phyloP scores from a whole-genome alignment of 306 rosid species.

The Malus sylvestris region DNA sequence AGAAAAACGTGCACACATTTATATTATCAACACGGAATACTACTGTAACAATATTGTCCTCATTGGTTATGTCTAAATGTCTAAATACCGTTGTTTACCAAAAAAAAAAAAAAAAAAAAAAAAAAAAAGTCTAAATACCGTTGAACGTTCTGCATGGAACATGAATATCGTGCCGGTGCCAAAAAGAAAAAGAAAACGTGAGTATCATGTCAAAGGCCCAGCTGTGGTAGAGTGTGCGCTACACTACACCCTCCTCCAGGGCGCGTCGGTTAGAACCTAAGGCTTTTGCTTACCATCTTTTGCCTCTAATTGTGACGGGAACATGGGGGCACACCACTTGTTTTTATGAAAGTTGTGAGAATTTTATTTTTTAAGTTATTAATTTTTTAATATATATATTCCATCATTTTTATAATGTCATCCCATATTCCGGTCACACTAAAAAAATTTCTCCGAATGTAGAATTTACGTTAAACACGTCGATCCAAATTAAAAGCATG shows the following conservation, averaged over 20 bases:
- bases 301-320: background rate
- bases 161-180: background rate
- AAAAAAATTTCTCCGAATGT: background rate
- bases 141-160: background rate
- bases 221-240: background rate
- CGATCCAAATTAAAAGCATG: background rate
- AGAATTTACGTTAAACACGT: conserved; percentile 20
- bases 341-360: too few species aligned
- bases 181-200: background rate
- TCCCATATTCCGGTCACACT: fast-evolving
- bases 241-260: background rate
- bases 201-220: background rate
- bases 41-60: too few species aligned
- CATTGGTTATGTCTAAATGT: too few species aligned
- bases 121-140: too few species aligned
- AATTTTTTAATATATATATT: too few species aligned
- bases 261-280: background rate
- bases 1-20: too few species aligned
- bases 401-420: too few species aligned
- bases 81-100: too few species aligned
- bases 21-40: too few species aligned
- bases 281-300: background rate
- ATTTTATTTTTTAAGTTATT: too few species aligned
- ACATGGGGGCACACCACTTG: fast-evolving
- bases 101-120: too few species aligned